Conservation (phyloP, 768 basidiomycete species). For the Naematelia aurantialba region DNA sequence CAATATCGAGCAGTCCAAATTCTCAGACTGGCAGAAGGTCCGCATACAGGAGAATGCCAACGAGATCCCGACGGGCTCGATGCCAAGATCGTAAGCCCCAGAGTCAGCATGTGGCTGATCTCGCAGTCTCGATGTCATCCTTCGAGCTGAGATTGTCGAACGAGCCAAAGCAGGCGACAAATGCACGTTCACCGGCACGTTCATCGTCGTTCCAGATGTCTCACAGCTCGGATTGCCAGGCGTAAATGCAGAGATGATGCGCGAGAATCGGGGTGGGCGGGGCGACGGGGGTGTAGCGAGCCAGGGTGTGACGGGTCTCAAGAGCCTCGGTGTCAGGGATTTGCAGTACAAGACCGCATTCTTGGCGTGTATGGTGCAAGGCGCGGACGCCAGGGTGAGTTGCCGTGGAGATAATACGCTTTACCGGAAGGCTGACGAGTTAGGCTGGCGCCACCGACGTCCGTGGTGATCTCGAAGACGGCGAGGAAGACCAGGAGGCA, state of each 20-base stretch:
- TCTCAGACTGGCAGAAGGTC: constrained; percentile 99
- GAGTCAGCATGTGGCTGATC: not conserved
- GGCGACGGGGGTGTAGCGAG: constrained; percentile 58
- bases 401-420: not conserved
- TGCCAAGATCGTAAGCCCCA: constrained; percentile 67
- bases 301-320: constrained; percentile 85
- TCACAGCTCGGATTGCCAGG: constrained; percentile 92
- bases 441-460: constrained; percentile 71
- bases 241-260: constrained; percentile 85
- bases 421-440: constrained; percentile 10
- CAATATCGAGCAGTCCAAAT: constrained; percentile 91
- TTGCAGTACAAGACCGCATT: constrained; percentile 98
- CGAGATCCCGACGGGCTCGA: constrained; percentile 96
- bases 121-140: constrained; percentile 81
- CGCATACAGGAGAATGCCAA: constrained; percentile 98
- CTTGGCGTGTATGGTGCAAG: constrained; percentile 93
- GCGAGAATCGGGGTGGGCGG: constrained; percentile 67
- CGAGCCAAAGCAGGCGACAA: constrained; percentile 99
- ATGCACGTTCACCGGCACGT: constrained; percentile 94
- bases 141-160: constrained; percentile 92
- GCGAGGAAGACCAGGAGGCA: constrained; percentile 63
- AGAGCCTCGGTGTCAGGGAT: constrained; percentile 89
- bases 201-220: constrained; percentile 98
- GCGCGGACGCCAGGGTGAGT: constrained; percentile 80
- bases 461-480: constrained; percentile 78